Evolutionary conservation across 257 asterid species (phyloP).

Genomic region (Schizonepeta tenuifolia): DNA sequence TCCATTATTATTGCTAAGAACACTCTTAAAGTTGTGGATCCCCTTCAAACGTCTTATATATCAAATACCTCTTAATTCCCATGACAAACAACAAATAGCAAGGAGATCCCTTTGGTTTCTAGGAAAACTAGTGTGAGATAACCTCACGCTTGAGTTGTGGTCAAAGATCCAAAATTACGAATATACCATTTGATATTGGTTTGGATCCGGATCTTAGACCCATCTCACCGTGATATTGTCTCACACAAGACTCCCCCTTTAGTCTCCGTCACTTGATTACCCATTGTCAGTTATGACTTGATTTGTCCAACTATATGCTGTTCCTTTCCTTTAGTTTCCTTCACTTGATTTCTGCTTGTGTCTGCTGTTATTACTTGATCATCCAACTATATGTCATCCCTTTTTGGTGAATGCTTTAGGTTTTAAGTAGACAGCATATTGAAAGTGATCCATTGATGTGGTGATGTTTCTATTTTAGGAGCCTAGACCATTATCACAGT

Average conservation of each 20-base stretch:
- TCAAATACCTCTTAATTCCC: neutral
- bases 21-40: neutral
- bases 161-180: no score
- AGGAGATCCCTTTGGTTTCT: neutral
- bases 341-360: neutral
- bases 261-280: neutral
- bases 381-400: neutral
- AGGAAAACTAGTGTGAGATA: no score
- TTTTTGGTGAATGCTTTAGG: neutral
- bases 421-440: neutral
- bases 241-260: no score
- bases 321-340: neutral
- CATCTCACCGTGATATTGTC: no score
- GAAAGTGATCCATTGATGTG: neutral
- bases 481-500: conserved; percentile 60
- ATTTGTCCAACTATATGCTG: neutral
- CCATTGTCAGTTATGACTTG: neutral
- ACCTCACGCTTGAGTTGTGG: no score
- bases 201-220: no score
- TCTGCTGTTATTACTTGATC: neutral
- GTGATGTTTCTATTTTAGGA: conserved; percentile 46
- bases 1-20: neutral
- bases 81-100: neutral
- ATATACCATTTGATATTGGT: no score
- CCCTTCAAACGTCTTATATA: neutral